Percentiles rank a stretch among this genome's conserved stretches.
Conservation (phyloP, 2,329 filamentous ascomycete species). For the Penicillium psychrosexuale region DNA sequence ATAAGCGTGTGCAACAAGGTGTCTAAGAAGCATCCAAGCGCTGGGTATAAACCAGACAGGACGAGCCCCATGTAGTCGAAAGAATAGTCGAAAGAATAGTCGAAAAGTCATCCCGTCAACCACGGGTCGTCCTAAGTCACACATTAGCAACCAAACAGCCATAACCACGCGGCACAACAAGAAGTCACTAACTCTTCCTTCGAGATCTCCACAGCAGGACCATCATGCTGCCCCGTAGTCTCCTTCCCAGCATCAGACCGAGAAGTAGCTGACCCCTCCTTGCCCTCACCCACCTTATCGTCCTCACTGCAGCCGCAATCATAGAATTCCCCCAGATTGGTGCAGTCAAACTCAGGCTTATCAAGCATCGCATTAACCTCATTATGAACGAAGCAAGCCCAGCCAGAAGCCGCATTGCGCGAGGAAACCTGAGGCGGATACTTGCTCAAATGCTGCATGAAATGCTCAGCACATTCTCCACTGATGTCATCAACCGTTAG, state of each 20-base stretch:
- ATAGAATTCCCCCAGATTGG: constrained; percentile 64
- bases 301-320: constrained; percentile 64
- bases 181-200: constrained; percentile 34
- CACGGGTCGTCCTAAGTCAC: constrained; percentile 26
- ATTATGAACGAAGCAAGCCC: constrained; percentile 66
- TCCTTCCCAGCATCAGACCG: constrained; percentile 7
- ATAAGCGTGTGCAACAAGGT: background rate
- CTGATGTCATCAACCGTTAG: constrained; percentile 33
- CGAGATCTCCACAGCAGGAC: constrained; percentile 35
- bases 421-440: constrained; percentile 64
- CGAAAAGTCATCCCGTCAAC: constrained; percentile 14
- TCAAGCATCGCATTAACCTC: constrained; percentile 61
- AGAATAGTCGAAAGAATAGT: constrained; percentile 1
- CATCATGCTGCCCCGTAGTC: constrained; percentile 11
- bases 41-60: background rate
- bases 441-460: constrained; percentile 58
- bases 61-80: background rate
- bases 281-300: constrained; percentile 35
- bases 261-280: constrained; percentile 9
- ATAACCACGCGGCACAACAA: background rate
- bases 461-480: constrained; percentile 65
- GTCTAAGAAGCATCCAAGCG: background rate
- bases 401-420: constrained; percentile 60
- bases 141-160: constrained; percentile 15
- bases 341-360: constrained; percentile 62